These are phyloP conservation scores for Tarenaya hassleriana DNA, from an alignment of 345 rosid species.

Conservation along the genomic window DNA sequence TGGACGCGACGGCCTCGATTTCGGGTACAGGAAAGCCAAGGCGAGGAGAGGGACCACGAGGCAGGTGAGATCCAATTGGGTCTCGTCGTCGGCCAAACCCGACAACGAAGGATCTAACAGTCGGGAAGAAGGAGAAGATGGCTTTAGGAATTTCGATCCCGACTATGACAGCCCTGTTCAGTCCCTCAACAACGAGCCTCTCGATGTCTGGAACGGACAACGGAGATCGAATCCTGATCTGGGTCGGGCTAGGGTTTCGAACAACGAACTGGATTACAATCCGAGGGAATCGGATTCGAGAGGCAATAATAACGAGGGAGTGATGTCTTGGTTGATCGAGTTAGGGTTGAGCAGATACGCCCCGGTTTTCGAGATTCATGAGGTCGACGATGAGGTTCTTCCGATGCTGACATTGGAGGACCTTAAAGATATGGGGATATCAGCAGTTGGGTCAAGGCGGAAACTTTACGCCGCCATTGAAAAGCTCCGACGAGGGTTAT, in stretches of 20 bases:
- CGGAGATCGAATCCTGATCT: constrained; percentile 18
- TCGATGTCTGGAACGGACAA: neutral
- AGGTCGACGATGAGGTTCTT: constrained; percentile 67
- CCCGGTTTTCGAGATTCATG: constrained; percentile 66
- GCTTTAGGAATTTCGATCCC: constrained; percentile 38
- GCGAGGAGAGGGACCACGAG: constrained; percentile 35
- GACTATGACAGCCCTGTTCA: constrained; percentile 40
- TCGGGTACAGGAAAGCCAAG: constrained; percentile 30
- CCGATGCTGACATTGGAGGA: constrained; percentile 72
- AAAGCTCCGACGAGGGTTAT: constrained; percentile 61
- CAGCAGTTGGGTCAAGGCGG: constrained; percentile 70
- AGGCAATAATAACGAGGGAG: constrained; percentile 36
- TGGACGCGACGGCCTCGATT: constrained; percentile 10
- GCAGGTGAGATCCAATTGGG: constrained; percentile 47
- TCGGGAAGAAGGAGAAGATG: constrained; percentile 34
- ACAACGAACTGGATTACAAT: constrained; percentile 31
- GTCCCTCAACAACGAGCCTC: constrained; percentile 26
- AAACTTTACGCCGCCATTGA: constrained; percentile 58
- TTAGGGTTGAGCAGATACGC: constrained; percentile 65
- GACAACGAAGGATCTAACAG: constrained; percentile 28
- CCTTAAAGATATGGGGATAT: constrained; percentile 76
- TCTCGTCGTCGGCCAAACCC: constrained; percentile 18
- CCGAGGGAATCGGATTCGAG: constrained; percentile 26
- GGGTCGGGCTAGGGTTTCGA: constrained; percentile 32
- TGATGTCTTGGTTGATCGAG: constrained; percentile 53